Evolutionary conservation across 2,329 filamentous ascomycete species (phyloP).

Genomic region (Phyllosticta citribraziliensis): DNA sequence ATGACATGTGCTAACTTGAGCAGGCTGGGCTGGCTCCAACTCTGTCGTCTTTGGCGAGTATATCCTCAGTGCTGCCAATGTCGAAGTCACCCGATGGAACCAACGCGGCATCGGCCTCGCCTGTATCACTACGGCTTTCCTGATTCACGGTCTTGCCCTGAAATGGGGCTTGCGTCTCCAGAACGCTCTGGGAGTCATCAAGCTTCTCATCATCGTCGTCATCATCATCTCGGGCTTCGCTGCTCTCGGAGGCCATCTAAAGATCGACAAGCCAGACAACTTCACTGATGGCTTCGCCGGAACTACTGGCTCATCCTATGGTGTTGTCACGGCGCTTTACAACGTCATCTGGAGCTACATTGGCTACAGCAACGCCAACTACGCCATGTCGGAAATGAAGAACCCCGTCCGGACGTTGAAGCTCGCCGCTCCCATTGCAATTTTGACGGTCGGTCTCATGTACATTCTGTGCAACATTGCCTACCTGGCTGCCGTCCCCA

Average conservation of each 20-base stretch:
- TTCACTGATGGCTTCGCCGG: conserved; percentile 55
- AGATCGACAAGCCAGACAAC: conserved; percentile 52
- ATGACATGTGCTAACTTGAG: neutral
- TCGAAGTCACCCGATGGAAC: conserved; percentile 56
- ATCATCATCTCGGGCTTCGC: conserved; percentile 54
- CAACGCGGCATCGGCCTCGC: conserved; percentile 57
- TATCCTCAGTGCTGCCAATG: conserved; percentile 54
- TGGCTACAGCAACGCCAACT: conserved; percentile 60
- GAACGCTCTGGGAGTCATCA: conserved; percentile 55
- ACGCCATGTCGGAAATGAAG: conserved; percentile 55
- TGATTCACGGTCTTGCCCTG: conserved; percentile 54
- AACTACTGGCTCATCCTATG: conserved; percentile 56
- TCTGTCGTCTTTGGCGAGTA: conserved; percentile 63
- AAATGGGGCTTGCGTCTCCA: conserved; percentile 60
- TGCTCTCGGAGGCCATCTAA: conserved; percentile 51
- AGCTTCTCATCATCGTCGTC: conserved; percentile 55
- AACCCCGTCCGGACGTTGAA: conserved; percentile 56
- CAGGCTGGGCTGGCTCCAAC: conserved; percentile 53
- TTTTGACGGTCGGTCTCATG: conserved; percentile 48
- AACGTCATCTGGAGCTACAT: conserved; percentile 64
- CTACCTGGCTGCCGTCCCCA: conserved; percentile 54
- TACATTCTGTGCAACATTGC: conserved; percentile 61
- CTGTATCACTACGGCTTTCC: conserved; percentile 54
- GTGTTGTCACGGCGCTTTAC: conserved; percentile 59
- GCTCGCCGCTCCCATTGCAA: conserved; percentile 52